phyloP scores from a whole-genome alignment of 345 rosid species.

The Eucalyptus rudis region DNA sequence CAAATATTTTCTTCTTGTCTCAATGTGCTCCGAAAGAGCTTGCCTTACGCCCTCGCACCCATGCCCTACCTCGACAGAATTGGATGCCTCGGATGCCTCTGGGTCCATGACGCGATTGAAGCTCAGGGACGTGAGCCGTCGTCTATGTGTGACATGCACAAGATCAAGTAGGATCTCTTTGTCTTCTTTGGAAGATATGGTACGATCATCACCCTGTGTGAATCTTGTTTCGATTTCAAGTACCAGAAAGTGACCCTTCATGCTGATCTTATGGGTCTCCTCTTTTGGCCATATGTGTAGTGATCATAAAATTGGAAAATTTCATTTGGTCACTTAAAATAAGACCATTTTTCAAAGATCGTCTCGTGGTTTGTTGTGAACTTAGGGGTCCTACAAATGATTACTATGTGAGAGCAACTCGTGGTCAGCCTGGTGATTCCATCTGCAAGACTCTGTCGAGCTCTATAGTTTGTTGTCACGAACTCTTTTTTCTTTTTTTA shows the following conservation, averaged over 20 bases:
- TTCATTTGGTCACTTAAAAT: background rate
- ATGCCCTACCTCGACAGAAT: background rate
- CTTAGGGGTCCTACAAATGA: background rate
- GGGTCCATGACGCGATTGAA: background rate
- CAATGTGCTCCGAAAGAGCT: background rate
- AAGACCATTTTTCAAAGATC: background rate
- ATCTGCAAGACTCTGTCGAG: background rate
- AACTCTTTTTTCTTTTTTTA: background rate
- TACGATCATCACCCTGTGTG: background rate
- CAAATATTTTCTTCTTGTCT: background rate
- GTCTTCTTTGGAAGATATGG: background rate
- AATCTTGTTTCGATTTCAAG: background rate
- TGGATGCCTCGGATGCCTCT: background rate
- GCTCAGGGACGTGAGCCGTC: background rate
- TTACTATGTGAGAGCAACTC: background rate
- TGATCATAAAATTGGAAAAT: background rate
- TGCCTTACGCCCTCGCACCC: background rate
- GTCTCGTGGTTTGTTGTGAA: background rate
- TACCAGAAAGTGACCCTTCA: background rate
- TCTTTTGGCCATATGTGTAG: background rate
- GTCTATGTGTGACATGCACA: background rate
- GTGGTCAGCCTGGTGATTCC: background rate
- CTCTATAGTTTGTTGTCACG: background rate
- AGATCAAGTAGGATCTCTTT: background rate
- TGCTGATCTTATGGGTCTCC: background rate